Evolutionary conservation across 805 yeast species (phyloP).

Genomic region (Nakazawaea siamensis): DNA sequence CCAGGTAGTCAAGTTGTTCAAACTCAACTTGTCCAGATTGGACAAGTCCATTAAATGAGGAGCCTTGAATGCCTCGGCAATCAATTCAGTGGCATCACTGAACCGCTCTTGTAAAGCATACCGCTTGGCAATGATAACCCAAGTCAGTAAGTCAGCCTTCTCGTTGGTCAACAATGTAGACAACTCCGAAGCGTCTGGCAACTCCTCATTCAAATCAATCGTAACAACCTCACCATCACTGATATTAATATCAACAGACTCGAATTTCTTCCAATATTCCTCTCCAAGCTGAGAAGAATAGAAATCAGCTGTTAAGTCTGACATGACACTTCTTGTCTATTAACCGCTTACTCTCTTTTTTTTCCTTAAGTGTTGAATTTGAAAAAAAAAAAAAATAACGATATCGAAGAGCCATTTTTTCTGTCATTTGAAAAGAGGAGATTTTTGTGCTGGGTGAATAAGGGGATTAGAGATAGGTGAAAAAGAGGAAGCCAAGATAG

Average conservation of each 20-base stretch:
- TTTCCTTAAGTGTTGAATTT: too few species aligned
- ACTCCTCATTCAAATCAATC: slow-evolving; percentile 72
- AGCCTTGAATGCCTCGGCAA: slow-evolving; percentile 47
- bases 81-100: slow-evolving; percentile 56
- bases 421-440: too few species aligned
- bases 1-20: slow-evolving; percentile 70
- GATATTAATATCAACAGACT: slow-evolving; percentile 57
- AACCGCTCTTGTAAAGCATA: slow-evolving; percentile 56
- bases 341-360: too few species aligned
- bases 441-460: too few species aligned
- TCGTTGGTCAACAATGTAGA: slow-evolving; percentile 75
- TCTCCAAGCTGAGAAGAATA: slow-evolving; percentile 4
- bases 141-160: slow-evolving; percentile 63
- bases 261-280: slow-evolving; percentile 20
- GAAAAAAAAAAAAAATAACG: too few species aligned
- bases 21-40: slow-evolving; percentile 36
- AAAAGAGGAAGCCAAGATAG: too few species aligned
- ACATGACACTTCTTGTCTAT: too few species aligned
- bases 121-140: slow-evolving; percentile 80
- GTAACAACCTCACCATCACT: slow-evolving; percentile 82
- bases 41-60: slow-evolving; percentile 22
- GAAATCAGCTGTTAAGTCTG: too few species aligned
- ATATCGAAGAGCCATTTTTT: too few species aligned
- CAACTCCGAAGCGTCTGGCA: slow-evolving; percentile 84
- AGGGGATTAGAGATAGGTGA: too few species aligned